Evolutionary conservation across 352 stramenopile genomes (phyloP).

Genomic region (Pythium brachiatum): DNA sequence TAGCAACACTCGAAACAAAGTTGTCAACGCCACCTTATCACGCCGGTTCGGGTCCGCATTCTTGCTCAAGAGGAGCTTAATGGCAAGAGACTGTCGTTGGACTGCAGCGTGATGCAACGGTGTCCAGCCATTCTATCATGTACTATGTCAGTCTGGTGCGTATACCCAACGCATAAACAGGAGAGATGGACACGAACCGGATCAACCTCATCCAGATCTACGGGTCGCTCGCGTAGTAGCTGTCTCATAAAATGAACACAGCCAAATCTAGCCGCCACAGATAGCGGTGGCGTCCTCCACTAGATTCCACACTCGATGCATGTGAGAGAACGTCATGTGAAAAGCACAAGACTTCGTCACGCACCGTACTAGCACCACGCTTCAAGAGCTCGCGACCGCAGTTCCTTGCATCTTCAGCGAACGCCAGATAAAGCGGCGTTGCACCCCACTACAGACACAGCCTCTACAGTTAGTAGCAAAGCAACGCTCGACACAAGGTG

Average conservation of each 20-base stretch:
- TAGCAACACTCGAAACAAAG: neutral
- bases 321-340: neutral
- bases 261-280: neutral
- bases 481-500: neutral
- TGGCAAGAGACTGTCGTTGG: neutral
- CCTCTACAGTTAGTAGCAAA: neutral
- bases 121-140: slow-evolving; percentile 10
- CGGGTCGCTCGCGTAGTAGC: neutral
- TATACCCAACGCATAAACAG: neutral
- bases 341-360: neutral
- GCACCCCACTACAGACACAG: neutral
- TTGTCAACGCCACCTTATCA: slow-evolving; percentile 4
- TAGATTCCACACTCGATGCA: neutral
- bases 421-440: neutral
- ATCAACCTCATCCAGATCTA: slow-evolving; percentile 1
- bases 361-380: slow-evolving; percentile 4
- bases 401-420: neutral
- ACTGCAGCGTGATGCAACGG: slow-evolving; percentile 10
- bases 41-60: slow-evolving; percentile 11
- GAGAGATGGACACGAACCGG: neutral
- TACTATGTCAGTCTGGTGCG: neutral
- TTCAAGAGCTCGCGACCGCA: slow-evolving; percentile 11
- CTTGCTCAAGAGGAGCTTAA: slow-evolving; percentile 4
- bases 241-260: neutral
- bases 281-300: slow-evolving; percentile 1